Evolutionary conservation across 208 protist genomes (phyloP).

Genomic region (Novymonas esmeraldas): DNA sequence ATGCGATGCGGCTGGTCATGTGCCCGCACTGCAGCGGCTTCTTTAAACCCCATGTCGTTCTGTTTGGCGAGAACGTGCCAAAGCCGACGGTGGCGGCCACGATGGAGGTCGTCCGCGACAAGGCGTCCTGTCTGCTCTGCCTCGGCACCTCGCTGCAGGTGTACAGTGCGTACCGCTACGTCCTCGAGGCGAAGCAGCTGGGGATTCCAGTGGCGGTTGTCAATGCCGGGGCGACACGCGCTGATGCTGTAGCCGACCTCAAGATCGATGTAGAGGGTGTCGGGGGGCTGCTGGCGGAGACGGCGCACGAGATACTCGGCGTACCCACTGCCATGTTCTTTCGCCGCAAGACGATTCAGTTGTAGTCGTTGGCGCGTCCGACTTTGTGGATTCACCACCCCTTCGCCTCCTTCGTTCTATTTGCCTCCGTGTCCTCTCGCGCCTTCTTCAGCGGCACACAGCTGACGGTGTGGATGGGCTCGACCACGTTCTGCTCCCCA

Average conservation of each 20-base stretch:
- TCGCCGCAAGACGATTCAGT: slow-evolving; percentile 8
- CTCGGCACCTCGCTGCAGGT: slow-evolving; percentile 84
- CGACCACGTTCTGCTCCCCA: too few species aligned
- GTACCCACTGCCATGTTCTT: slow-evolving; percentile 20
- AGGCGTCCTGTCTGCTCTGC: slow-evolving; percentile 56
- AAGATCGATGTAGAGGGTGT: slow-evolving; percentile 60
- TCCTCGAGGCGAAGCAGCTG: slow-evolving; percentile 50
- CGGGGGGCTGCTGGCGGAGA: slow-evolving; percentile 36
- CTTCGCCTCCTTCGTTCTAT: too few species aligned
- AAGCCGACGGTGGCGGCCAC: slow-evolving; percentile 29
- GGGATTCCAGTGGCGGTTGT: slow-evolving; percentile 69
- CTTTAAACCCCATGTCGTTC: slow-evolving; percentile 85
- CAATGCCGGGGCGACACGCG: slow-evolving; percentile 68
- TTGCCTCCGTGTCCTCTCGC: too few species aligned
- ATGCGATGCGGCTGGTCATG: slow-evolving; percentile 53
- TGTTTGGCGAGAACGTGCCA: slow-evolving; percentile 82
- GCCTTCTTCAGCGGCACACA: too few species aligned
- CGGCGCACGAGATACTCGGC: slow-evolving; percentile 33
- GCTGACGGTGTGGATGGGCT: too few species aligned
- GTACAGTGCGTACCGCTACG: slow-evolving; percentile 76
- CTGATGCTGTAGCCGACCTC: slow-evolving; percentile 52
- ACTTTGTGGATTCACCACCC: too few species aligned
- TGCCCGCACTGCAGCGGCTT: slow-evolving; percentile 62
- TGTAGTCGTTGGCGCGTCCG: neutral
- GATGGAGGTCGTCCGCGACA: slow-evolving; percentile 29